phyloP scores from a whole-genome alignment of 2,329 filamentous ascomycete species.

The Cytospora piceicola region DNA sequence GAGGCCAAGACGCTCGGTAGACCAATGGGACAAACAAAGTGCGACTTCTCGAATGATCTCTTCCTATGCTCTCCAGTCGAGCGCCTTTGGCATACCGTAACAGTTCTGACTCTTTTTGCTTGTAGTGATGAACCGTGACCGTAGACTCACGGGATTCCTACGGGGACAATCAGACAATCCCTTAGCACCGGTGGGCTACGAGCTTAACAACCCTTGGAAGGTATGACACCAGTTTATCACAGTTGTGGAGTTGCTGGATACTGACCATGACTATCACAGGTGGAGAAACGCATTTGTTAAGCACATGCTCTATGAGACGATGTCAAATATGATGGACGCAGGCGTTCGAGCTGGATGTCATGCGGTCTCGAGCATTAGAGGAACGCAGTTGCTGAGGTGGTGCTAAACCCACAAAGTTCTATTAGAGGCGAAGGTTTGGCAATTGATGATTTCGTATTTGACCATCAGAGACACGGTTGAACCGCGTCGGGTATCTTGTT shows the following conservation, averaged over 20 bases:
- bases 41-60: slow-evolving; percentile 34
- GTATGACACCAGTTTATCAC: slow-evolving; percentile 45
- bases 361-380: background rate
- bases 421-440: background rate
- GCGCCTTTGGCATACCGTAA: slow-evolving; percentile 4
- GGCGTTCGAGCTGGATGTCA: background rate
- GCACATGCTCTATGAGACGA: slow-evolving; percentile 23
- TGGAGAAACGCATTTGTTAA: slow-evolving; percentile 58
- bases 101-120: slow-evolving; percentile 31
- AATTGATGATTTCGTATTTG: background rate
- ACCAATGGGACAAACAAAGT: slow-evolving; percentile 69
- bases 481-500: slow-evolving; percentile 17
- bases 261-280: slow-evolving; percentile 41
- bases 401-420: background rate
- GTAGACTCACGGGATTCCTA: slow-evolving; percentile 61
- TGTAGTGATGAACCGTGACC: slow-evolving; percentile 68
- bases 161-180: slow-evolving; percentile 62
- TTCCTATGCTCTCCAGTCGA: background rate
- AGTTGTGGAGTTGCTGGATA: background rate
- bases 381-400: slow-evolving; percentile 8
- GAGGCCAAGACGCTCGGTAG: slow-evolving; percentile 61
- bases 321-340: background rate
- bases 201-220: slow-evolving; percentile 67
- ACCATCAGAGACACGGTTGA: background rate
- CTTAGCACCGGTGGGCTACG: slow-evolving; percentile 61